These are phyloP conservation scores for Diversispora epigaea DNA, from an alignment of 192 early-diverging fungal genomes.

Conservation along the genomic window DNA sequence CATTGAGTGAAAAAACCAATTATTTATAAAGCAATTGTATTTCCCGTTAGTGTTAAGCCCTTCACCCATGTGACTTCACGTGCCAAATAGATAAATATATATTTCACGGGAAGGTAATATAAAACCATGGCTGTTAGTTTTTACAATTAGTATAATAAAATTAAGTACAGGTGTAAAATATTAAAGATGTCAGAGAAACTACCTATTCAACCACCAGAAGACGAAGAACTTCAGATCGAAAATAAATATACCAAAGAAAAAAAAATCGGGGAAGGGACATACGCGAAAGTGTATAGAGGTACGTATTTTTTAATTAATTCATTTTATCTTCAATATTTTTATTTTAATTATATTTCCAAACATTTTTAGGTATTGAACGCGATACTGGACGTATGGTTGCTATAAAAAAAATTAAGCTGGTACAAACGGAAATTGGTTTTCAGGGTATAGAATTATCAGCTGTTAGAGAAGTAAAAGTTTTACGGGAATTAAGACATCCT, in stretches of 20 bases:
- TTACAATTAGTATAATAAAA: too few species aligned
- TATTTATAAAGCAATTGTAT: too few species aligned
- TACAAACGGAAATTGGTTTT: slow-evolving; percentile 65
- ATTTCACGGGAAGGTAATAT: too few species aligned
- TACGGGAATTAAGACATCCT: slow-evolving; percentile 90
- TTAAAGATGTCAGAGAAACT: neutral
- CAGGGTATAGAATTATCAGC: slow-evolving; percentile 96
- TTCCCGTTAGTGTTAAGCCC: too few species aligned
- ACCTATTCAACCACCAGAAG: slow-evolving; percentile 45
- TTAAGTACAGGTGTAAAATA: too few species aligned
- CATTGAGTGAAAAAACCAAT: too few species aligned
- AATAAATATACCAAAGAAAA: slow-evolving; percentile 79
- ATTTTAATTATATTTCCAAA: neutral
- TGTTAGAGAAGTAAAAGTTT: slow-evolving; percentile 89
- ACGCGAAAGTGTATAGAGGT: slow-evolving; percentile 89
- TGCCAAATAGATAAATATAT: too few species aligned
- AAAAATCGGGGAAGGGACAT: slow-evolving; percentile 96
- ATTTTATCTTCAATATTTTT: neutral
- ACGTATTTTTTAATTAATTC: slow-evolving; percentile 20
- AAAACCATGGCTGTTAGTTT: too few species aligned
- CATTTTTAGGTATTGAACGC: slow-evolving; percentile 48
- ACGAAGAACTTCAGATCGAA: slow-evolving; percentile 64
- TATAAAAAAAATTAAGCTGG: slow-evolving; percentile 97
- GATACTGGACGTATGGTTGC: slow-evolving; percentile 76
- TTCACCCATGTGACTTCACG: too few species aligned